Evolutionary conservation across 2,329 filamentous ascomycete species (phyloP).

Genomic region (Drechslerella dactyloides): DNA sequence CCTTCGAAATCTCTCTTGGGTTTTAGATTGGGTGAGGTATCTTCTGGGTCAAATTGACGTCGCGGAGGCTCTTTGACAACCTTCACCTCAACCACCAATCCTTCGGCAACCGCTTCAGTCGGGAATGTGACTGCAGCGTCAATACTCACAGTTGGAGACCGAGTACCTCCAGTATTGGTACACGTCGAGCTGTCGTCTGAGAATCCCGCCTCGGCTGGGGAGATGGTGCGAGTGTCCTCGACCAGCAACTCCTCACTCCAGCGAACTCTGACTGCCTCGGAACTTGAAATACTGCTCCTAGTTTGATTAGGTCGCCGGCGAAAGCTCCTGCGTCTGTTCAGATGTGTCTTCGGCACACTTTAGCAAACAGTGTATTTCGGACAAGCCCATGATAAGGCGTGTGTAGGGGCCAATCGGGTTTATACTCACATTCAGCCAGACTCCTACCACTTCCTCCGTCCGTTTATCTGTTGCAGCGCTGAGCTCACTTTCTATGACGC

Average conservation of each 20-base stretch:
- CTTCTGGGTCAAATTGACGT: constrained; percentile 35
- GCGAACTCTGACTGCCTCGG: constrained; percentile 36
- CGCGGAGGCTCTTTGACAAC: constrained; percentile 21
- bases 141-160: constrained; percentile 35
- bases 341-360: constrained; percentile 16
- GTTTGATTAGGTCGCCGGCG: constrained; percentile 35
- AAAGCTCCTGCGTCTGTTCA: constrained; percentile 36
- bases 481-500: constrained; percentile 10
- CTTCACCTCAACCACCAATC: constrained; percentile 32
- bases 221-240: constrained; percentile 35
- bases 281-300: constrained; percentile 20
- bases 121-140: constrained; percentile 37
- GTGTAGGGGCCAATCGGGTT: no score
- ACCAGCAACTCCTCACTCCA: constrained; percentile 45
- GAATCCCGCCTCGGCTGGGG: constrained; percentile 31
- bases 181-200: constrained; percentile 39
- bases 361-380: background rate
- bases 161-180: constrained; percentile 18
- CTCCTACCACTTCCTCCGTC: no score
- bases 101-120: constrained; percentile 31
- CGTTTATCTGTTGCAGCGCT: background rate
- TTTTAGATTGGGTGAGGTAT: background rate
- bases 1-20: background rate
- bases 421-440: no score
- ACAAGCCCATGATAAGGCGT: background rate